Evolutionary conservation across 2,329 filamentous ascomycete genomes (phyloP), one percentile per base, ranked within the genome.

Genomic region (Aspergillus nomiae): DNA sequence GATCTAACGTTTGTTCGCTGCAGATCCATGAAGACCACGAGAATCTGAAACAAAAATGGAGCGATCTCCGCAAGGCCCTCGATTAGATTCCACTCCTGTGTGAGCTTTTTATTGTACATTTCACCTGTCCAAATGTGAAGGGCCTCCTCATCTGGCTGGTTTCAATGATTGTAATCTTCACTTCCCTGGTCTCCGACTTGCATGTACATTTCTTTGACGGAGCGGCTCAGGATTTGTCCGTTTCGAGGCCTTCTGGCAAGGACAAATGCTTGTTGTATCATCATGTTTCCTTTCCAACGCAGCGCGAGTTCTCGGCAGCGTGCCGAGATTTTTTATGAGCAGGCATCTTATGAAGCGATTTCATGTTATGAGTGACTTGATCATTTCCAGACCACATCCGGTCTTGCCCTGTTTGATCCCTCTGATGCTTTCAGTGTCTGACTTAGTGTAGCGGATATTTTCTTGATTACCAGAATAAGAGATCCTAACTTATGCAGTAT

Each of bases 31-130:
- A 78, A 61, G 77, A 83, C 63, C 87, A 94, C 71, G 92, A 94
- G 77, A 85, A 87, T 8, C 85, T 94, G 50, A 88, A 84, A 66
- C 87, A 90, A 70, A 92, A 90, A 80, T 94, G 90, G 90, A 87
- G 86, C 57, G 92, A 94, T 70, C 81, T 94, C 58, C 82, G 83
- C 65, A 85, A 83, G 70, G 84, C 85, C 50, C 80, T 87, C 58
- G 84, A 81, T 58, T 81, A 72, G 67, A 16, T 28, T 38, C 24
- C 36, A 38, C 30, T 32, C 8, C 19, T 24, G 28, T 12, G 19
- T n/a, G 28, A 28, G 21, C 21, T 56, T 38, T 10, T 41, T 36
- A 48, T 46, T 55, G 51, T 55, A 55, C 51, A 55, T 55, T 55
- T 12, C 26, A 43, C 9, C 63, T 32, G 36, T 46, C 26, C 55